phyloP scores from a whole-genome alignment of 2,329 filamentous ascomycete species.

The Pestalotiopsis sp. region DNA sequence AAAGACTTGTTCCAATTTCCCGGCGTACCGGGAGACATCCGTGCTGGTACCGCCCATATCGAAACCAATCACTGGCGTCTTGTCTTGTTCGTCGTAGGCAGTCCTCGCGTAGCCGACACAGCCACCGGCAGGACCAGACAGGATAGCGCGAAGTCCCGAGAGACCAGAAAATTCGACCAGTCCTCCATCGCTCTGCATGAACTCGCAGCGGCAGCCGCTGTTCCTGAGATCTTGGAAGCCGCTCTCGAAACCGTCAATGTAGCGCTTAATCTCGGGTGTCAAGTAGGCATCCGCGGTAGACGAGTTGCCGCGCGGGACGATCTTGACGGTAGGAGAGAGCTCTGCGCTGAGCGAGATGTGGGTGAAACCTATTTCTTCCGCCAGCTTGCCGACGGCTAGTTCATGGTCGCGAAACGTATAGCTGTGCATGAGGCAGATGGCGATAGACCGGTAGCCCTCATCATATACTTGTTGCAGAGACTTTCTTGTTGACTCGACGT shows the following conservation, averaged over 20 bases:
- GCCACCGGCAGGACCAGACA: conserved; percentile 74
- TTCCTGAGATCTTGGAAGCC: conserved; percentile 68
- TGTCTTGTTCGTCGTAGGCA: conserved; percentile 67
- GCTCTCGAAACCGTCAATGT: conserved; percentile 67
- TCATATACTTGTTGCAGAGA: background rate
- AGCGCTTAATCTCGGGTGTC: conserved; percentile 71
- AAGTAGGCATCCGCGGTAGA: conserved; percentile 77
- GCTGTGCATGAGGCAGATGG: conserved; percentile 17
- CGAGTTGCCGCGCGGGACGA: conserved; percentile 70
- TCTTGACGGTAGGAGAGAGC: conserved; percentile 76
- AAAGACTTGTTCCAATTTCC: conserved; percentile 52
- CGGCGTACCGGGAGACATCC: conserved; percentile 67
- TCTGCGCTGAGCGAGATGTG: conserved; percentile 70
- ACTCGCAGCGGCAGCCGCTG: conserved; percentile 42
- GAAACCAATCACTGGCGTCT: conserved; percentile 76
- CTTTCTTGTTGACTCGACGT: background rate
- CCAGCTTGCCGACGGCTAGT: conserved; percentile 15
- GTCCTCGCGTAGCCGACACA: conserved; percentile 77
- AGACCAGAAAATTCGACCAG: conserved; percentile 67
- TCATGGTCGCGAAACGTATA: conserved; percentile 24
- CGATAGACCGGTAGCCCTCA: background rate
- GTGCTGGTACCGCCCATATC: conserved; percentile 76
- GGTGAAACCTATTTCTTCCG: conserved; percentile 63
- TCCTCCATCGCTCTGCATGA: conserved; percentile 51
- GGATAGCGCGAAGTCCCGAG: conserved; percentile 66